phyloP scores from a whole-genome alignment of 2,329 filamentous ascomycete species.

The Diatrype stigma region DNA sequence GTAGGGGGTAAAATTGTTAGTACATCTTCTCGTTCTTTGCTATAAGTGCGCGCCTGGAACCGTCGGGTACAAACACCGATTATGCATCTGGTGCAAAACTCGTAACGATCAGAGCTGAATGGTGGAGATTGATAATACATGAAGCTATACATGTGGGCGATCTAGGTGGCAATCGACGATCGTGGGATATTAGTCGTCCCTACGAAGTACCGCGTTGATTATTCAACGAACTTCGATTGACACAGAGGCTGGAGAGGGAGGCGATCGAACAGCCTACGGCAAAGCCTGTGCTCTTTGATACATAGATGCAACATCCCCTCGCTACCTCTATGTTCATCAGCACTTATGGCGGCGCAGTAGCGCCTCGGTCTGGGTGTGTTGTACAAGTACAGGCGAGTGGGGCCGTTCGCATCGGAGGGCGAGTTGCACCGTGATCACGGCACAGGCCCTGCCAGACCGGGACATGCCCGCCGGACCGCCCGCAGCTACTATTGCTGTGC shows the following conservation, averaged over 20 bases:
- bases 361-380: background rate
- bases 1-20: no score
- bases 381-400: background rate
- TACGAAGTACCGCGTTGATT: no score
- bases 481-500: background rate
- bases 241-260: background rate
- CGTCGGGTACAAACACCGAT: no score
- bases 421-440: background rate
- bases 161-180: no score
- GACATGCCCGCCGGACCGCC: background rate
- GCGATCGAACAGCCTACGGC: background rate
- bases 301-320: background rate
- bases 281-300: background rate
- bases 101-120: no score
- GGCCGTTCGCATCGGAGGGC: background rate
- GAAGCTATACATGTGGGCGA: background rate
- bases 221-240: no score
- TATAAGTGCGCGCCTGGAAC: no score
- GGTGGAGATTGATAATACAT: background rate
- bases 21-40: no score
- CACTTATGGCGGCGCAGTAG: background rate
- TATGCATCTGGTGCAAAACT: no score
- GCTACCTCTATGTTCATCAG: no score
- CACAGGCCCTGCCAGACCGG: background rate
- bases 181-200: no score